These are phyloP conservation scores for Solanum tarapatanum DNA, from an alignment of 257 asterid genomes.

Conservation along the genomic window DNA sequence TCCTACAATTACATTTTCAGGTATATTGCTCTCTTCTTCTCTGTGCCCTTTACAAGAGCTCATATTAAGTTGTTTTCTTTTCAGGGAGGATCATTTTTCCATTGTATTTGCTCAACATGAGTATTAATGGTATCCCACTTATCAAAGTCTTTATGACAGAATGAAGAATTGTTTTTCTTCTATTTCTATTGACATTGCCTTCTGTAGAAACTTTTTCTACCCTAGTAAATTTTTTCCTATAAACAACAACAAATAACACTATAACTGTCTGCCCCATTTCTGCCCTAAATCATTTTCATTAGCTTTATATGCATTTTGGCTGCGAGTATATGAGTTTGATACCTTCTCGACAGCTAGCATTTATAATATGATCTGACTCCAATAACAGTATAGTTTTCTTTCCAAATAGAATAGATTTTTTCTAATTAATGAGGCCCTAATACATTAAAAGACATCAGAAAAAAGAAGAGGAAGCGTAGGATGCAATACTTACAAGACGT, in stretches of 20 bases:
- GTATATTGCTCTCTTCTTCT: not conserved
- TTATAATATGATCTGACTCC: not conserved
- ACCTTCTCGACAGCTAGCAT: not conserved
- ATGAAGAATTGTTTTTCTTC: not conserved
- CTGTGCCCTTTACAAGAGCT: not conserved
- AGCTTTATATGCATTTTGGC: not conserved
- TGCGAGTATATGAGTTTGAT: not conserved
- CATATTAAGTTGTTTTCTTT: not conserved
- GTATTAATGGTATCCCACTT: not conserved
- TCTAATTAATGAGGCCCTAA: not conserved
- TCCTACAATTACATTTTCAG: not conserved
- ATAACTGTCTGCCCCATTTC: not conserved
- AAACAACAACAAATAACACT: not conserved
- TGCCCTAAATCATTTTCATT: not conserved
- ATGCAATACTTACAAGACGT: constrained; percentile 65
- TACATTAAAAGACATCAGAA: not conserved
- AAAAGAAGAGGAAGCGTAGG: not conserved
- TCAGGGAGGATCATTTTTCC: not conserved
- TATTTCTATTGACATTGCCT: not conserved
- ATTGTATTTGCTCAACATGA: not conserved
- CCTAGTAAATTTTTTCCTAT: not conserved
- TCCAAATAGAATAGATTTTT: not conserved
- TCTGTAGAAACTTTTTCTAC: not conserved
- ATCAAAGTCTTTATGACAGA: not conserved
- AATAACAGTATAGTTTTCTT: not conserved